Evolutionary conservation across 176 grass and related monocot genomes (phyloP).

Genomic region (Bothriochloa decipiens): DNA sequence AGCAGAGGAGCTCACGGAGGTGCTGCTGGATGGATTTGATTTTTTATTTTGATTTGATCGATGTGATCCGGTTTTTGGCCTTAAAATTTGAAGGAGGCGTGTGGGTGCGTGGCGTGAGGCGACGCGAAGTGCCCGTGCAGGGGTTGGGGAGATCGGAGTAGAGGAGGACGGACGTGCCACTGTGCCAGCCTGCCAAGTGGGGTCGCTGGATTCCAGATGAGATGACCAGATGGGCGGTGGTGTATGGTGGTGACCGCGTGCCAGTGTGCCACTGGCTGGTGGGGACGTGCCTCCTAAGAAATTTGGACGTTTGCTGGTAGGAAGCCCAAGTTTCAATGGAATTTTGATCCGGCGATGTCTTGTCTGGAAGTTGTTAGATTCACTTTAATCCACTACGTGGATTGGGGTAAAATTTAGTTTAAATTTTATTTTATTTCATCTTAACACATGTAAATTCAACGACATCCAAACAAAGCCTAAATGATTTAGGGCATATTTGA

Average conservation of each 20-base stretch:
- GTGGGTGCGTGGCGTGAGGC: not conserved
- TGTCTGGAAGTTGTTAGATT: too few relatives aligned
- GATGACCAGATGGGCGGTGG: not conserved
- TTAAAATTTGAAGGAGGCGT: not conserved
- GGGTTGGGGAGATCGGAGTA: not conserved
- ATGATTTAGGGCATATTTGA: too few relatives aligned
- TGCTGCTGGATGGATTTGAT: not conserved
- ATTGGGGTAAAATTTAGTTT: too few relatives aligned
- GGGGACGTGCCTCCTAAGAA: not conserved
- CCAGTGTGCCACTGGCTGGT: not conserved
- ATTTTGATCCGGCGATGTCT: too few relatives aligned
- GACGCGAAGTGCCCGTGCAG: conserved; percentile 1
- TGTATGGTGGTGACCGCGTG: not conserved
- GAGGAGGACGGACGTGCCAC: conserved; percentile 12
- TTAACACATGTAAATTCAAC: too few relatives aligned
- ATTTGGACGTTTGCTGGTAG: too few relatives aligned
- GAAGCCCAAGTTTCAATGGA: too few relatives aligned
- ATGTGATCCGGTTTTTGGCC: conserved; percentile 23
- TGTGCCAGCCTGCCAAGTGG: not conserved
- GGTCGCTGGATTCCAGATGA: not conserved
- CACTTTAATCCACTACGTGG: too few relatives aligned
- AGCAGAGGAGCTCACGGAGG: not conserved
- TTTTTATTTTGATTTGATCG: not conserved
- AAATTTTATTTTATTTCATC: too few relatives aligned
- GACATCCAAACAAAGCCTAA: too few relatives aligned